Conservation (phyloP, 2,329 filamentous ascomycete genomes). For the Arthroderma sp. region DNA sequence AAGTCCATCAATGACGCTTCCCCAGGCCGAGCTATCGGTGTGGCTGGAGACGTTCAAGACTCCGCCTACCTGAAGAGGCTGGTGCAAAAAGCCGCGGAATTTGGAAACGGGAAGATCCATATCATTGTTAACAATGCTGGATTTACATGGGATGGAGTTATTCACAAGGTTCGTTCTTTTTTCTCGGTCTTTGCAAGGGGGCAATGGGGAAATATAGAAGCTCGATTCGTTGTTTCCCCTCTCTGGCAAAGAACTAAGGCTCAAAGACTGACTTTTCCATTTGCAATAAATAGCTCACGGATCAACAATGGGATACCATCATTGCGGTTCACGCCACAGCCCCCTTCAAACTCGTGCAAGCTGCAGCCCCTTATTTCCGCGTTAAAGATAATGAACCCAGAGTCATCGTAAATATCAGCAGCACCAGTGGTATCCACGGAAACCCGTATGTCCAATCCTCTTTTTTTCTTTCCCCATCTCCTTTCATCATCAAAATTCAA, state of each 20-base stretch:
- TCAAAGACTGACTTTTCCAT: background rate
- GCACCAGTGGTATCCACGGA: conserved; percentile 68
- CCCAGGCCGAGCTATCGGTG: conserved; percentile 52
- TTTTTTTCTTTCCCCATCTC: background rate
- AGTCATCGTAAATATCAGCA: conserved; percentile 71
- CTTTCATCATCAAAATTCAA: background rate
- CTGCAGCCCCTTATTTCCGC: conserved; percentile 73
- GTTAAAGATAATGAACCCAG: conserved; percentile 70
- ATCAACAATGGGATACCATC: conserved; percentile 87
- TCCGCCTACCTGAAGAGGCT: conserved; percentile 56
- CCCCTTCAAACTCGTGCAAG: conserved; percentile 70
- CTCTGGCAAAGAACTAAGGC: too few species aligned
- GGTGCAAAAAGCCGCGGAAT: conserved; percentile 62
- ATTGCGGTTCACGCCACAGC: conserved; percentile 70
- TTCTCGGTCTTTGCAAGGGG: background rate
- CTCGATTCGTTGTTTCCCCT: too few species aligned
- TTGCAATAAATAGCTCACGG: conserved; percentile 46
- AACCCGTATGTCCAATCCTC: conserved; percentile 44
- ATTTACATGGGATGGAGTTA: conserved; percentile 85
- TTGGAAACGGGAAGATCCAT: conserved; percentile 77
- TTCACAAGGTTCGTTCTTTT: conserved; percentile 52
- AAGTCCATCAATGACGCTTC: conserved; percentile 55
- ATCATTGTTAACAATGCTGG: conserved; percentile 87
- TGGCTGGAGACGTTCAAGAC: conserved; percentile 65
- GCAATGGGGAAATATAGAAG: too few species aligned